These are phyloP conservation scores for Podila minutissima DNA, from an alignment of 192 early-diverging fungal species.

Conservation along the genomic window DNA sequence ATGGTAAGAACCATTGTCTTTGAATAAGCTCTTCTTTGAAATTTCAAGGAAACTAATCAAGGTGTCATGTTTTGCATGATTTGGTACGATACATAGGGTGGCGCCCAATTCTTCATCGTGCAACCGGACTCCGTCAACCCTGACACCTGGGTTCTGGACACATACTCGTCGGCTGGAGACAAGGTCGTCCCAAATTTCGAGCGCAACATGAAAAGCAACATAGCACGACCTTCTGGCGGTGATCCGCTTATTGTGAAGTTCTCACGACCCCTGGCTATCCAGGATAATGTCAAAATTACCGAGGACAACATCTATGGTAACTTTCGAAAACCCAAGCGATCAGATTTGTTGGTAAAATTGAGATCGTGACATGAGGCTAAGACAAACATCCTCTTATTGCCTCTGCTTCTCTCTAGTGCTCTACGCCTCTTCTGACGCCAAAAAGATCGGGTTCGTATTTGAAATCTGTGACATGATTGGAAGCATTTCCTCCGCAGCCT, in stretches of 20 bases:
- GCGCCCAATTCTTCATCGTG: not conserved
- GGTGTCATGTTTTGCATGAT: no score
- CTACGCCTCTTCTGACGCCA: no score
- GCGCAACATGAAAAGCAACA: no score
- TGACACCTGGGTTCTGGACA: not conserved
- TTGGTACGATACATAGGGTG: not conserved
- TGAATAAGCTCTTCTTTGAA: not conserved
- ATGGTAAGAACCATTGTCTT: not conserved
- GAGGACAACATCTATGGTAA: not conserved
- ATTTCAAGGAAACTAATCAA: no score
- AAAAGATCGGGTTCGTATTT: no score
- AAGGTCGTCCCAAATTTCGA: not conserved
- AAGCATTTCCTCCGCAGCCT: no score
- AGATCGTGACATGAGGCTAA: no score
- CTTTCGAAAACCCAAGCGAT: no score
- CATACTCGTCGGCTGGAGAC: not conserved
- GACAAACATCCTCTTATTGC: no score
- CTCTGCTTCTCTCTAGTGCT: no score
- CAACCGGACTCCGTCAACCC: not conserved
- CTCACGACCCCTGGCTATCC: not conserved
- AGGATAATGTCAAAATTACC: not conserved
- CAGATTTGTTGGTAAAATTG: no score
- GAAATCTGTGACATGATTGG: no score
- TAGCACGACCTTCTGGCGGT: not conserved
- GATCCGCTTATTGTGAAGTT: not conserved